A percentile compares a stretch with the other conserved stretches of the same genome.
phyloP scores from a whole-genome alignment of 495 filamentous ascomycete genomes.

The Aspergillus heteromorphus region DNA sequence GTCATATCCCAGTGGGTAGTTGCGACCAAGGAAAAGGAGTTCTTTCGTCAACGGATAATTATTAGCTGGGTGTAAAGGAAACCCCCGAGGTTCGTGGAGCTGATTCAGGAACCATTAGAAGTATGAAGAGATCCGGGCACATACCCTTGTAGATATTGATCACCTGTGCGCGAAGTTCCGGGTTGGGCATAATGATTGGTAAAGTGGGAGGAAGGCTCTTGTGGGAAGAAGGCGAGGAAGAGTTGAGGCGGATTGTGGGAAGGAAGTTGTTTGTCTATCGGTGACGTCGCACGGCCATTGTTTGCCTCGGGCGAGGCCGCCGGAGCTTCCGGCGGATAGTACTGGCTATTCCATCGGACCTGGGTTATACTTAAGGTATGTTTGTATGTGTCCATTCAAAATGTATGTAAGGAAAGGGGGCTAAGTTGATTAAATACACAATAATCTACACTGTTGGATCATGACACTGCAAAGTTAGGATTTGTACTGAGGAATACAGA shows the following conservation, averaged over 20 bases:
- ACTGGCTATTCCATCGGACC: neutral
- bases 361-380: neutral
- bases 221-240: neutral
- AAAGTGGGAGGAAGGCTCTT: neutral
- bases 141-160: constrained; percentile 88
- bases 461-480: no score
- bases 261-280: constrained; percentile 1
- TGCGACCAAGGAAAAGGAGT: constrained; percentile 74
- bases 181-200: constrained; percentile 38
- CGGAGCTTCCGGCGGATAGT: neutral
- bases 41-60: constrained; percentile 41
- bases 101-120: neutral
- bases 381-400: no score
- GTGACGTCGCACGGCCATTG: constrained; percentile 13
- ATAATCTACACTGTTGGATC: no score
- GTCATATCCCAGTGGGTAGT: constrained; percentile 81
- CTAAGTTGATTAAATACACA: no score
- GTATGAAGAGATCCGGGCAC: constrained; percentile 1
- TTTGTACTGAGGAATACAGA: no score
- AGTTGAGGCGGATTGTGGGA: neutral
- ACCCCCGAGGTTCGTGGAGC: neutral
- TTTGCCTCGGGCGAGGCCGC: neutral
- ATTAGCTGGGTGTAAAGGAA: neutral
- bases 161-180: constrained; percentile 68
- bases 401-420: no score